Evolutionary conservation across 2,329 filamentous ascomycete species (phyloP).

Genomic region (Scedosporium apiospermum): DNA sequence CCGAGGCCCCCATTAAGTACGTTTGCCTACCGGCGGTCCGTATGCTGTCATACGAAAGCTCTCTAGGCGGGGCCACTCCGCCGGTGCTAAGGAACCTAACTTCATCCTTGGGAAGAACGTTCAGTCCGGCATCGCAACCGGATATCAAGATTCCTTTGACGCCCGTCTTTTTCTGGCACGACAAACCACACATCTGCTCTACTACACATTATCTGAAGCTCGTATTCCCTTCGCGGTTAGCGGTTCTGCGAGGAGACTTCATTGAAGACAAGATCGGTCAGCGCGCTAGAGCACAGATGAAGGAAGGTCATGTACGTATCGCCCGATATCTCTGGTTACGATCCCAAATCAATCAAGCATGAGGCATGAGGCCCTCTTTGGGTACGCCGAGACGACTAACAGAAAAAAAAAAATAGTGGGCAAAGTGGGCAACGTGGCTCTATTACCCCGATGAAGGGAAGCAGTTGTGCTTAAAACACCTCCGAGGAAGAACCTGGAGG

Average conservation of each 20-base stretch:
- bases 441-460: conserved; percentile 40
- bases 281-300: conserved; percentile 46
- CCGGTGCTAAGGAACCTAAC: conserved; percentile 32
- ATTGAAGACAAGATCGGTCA: conserved; percentile 49
- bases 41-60: conserved; percentile 40
- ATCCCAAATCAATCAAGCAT: too few relatives aligned
- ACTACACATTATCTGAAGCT: conserved; percentile 37
- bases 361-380: too few relatives aligned
- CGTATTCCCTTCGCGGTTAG: conserved; percentile 39
- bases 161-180: conserved; percentile 50
- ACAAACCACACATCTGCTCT: conserved; percentile 44
- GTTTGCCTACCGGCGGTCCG: conserved; percentile 42
- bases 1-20: conserved; percentile 35
- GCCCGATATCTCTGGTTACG: neutral
- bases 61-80: conserved; percentile 33
- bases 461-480: conserved; percentile 36
- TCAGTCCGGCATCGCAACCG: conserved; percentile 12
- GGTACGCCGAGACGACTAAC: too few relatives aligned
- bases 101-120: conserved; percentile 29
- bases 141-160: conserved; percentile 31
- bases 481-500: conserved; percentile 41
- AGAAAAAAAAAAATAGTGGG: conserved; percentile 22
- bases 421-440: conserved; percentile 45
- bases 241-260: conserved; percentile 41
- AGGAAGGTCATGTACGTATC: conserved; percentile 26